These are phyloP conservation scores for Phaeosphaeria sp. DNA, from an alignment of 2,329 filamentous ascomycete species.

Conservation along the genomic window DNA sequence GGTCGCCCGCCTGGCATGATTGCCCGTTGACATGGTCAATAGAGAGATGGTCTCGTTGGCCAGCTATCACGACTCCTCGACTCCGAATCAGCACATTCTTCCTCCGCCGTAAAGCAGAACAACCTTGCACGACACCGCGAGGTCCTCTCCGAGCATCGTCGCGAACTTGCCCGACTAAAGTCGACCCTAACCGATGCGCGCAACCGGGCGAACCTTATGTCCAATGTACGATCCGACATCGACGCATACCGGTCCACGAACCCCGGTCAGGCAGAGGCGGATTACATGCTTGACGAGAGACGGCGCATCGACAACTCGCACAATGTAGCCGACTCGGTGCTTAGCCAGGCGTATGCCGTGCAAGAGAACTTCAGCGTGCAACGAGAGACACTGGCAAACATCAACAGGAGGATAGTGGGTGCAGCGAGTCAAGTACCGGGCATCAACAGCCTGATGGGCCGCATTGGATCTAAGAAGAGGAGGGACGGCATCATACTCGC, in stretches of 20 bases:
- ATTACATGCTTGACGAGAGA: slow-evolving; percentile 96
- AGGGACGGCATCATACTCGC: slow-evolving; percentile 95
- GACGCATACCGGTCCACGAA: slow-evolving; percentile 84
- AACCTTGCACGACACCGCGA: slow-evolving; percentile 92
- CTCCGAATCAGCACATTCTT: slow-evolving; percentile 84
- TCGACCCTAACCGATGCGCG: slow-evolving; percentile 77
- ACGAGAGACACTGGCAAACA: slow-evolving; percentile 84
- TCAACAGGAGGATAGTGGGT: slow-evolving; percentile 87
- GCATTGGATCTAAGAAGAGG: slow-evolving; percentile 93
- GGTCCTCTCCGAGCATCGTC: slow-evolving; percentile 84
- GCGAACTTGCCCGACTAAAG: slow-evolving; percentile 79
- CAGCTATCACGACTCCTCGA: slow-evolving; percentile 90
- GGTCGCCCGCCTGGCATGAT: not conserved
- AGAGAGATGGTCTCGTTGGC: slow-evolving; percentile 82
- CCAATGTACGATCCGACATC: slow-evolving; percentile 91
- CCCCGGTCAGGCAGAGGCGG: slow-evolving; percentile 82
- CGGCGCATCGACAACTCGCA: slow-evolving; percentile 86
- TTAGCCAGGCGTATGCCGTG: slow-evolving; percentile 95
- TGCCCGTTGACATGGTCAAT: slow-evolving; percentile 6
- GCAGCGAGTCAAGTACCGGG: slow-evolving; percentile 92
- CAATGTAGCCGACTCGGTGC: slow-evolving; percentile 84
- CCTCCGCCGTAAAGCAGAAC: slow-evolving; percentile 95
- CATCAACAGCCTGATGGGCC: slow-evolving; percentile 87
- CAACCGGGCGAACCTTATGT: slow-evolving; percentile 87
- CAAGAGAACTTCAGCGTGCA: slow-evolving; percentile 90